A percentile compares a stretch with the other conserved stretches of the same genome.
These are phyloP conservation scores for Penicillium maclennaniae DNA, from an alignment of 495 filamentous ascomycete genomes.

Conservation along the genomic window DNA sequence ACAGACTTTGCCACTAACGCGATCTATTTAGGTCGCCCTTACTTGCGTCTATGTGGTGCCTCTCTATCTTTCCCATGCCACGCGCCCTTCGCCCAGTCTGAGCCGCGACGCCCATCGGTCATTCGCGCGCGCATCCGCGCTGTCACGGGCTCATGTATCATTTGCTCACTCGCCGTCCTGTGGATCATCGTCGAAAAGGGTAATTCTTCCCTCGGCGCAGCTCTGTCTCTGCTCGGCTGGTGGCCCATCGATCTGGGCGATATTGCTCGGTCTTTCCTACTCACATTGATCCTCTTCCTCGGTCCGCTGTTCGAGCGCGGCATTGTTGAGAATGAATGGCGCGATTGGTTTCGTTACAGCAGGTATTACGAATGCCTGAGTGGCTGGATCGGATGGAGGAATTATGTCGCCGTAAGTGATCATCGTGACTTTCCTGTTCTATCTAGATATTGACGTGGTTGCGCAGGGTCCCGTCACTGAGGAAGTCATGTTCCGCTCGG, in stretches of 20 bases:
- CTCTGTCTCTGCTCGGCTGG: constrained; percentile 65
- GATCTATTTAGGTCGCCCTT: constrained; percentile 56
- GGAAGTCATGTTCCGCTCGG: constrained; percentile 87
- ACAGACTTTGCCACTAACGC: constrained; percentile 1
- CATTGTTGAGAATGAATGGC: constrained; percentile 68
- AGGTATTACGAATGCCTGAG: constrained; percentile 45
- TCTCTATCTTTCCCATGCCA: constrained; percentile 77
- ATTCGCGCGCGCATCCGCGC: constrained; percentile 81
- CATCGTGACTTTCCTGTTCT: not conserved
- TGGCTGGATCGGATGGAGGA: constrained; percentile 63
- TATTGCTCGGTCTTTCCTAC: constrained; percentile 49
- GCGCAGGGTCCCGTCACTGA: constrained; percentile 81
- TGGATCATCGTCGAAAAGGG: constrained; percentile 52
- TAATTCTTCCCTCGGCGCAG: constrained; percentile 42
- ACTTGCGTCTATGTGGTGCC: constrained; percentile 85
- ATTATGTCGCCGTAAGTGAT: constrained; percentile 55
- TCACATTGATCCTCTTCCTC: constrained; percentile 76
- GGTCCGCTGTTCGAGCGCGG: constrained; percentile 79
- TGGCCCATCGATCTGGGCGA: constrained; percentile 67
- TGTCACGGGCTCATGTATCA: constrained; percentile 66
- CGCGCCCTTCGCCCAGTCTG: constrained; percentile 75
- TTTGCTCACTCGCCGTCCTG: constrained; percentile 57
- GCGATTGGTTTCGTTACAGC: constrained; percentile 51
- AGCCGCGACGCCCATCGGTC: constrained; percentile 82
- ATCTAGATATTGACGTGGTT: constrained; percentile 6